Evolutionary conservation across 1,284 basidiomycete genomes (phyloP).

Genomic region (Austroboletus novae-zelandiae): DNA sequence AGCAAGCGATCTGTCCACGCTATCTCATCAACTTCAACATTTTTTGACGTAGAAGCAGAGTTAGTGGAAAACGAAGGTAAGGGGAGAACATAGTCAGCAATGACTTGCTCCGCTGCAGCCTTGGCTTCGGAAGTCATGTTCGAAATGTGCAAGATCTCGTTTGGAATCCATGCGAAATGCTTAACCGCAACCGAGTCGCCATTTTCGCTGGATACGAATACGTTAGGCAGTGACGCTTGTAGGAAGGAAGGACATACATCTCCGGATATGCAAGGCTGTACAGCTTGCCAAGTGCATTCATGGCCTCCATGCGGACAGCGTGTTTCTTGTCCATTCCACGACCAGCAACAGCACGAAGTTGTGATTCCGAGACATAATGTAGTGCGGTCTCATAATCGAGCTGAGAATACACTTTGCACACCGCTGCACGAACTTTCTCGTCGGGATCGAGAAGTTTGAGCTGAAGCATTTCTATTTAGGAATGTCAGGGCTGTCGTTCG

Average conservation of each 20-base stretch:
- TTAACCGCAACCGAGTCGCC: slow-evolving; percentile 69
- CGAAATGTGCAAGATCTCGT: slow-evolving; percentile 61
- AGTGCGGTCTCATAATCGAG: slow-evolving; percentile 90
- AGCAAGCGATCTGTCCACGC: slow-evolving; percentile 87
- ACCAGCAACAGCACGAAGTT: slow-evolving; percentile 66
- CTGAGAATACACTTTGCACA: slow-evolving; percentile 78
- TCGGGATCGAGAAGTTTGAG: slow-evolving; percentile 83
- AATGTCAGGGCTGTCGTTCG: slow-evolving; percentile 9
- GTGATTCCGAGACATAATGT: slow-evolving; percentile 72
- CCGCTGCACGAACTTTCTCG: slow-evolving; percentile 85
- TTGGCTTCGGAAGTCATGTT: slow-evolving; percentile 54
- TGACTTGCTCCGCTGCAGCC: slow-evolving; percentile 59
- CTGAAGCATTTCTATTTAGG: slow-evolving; percentile 53
- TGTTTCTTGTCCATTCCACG: slow-evolving; percentile 87
- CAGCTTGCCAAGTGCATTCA: slow-evolving; percentile 74
- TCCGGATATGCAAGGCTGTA: slow-evolving; percentile 85
- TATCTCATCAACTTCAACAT: slow-evolving; percentile 66
- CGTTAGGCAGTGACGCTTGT: not conserved
- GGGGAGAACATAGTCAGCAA: slow-evolving; percentile 80
- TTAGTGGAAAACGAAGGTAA: slow-evolving; percentile 50
- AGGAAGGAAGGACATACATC: slow-evolving; percentile 61
- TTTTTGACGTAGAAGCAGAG: slow-evolving; percentile 47
- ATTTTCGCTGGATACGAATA: slow-evolving; percentile 64
- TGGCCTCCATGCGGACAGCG: slow-evolving; percentile 80
- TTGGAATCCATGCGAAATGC: slow-evolving; percentile 95